Evolutionary conservation across 2,329 filamentous ascomycete species (phyloP), one percentile per base, ranked within the genome.

Genomic region (Sclerotinia minor): DNA sequence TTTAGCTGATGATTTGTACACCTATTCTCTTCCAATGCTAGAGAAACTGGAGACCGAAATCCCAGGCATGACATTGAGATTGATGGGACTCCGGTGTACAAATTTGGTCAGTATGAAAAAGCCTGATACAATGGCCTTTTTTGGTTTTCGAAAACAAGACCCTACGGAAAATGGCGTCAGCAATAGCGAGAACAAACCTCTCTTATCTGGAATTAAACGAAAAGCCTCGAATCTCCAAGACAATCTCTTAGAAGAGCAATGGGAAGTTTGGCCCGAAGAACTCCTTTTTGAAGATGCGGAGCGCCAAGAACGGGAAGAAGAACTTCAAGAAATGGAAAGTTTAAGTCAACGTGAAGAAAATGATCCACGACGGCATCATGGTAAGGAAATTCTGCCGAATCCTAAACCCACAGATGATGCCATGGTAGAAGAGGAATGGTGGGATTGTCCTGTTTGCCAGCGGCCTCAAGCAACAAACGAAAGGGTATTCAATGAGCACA

Each of bases 31-130:
- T 1, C 94, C 93, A 0, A 95, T 99, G 82, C 80, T 99, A 5
- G 80, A 84, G 1, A 97, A 93, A 76, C 80, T 98, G 9, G 89
- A 96, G 77, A 90, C 92, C 70, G 94, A 97, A 61, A 88, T 92
- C 19, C 91, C 92, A 0, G 84, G 85, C 19, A 85, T 97, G 83
- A 94, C 85, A 71, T 78, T 98, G 3, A 86, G 95, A 6, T 82
- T 99, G 2, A 92, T 99, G 87, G 95, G 95, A 0, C 79, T 99
- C 45, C 84, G 95, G 44, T 94, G 93, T 74, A 97, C 94, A 0
- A 88, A 96, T 75, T 83, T 99, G 0, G 85, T 96, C 47, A 95
- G 89, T 77, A 94, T 89, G 35, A 96, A 93, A 78, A 96, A 92
- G 76, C 85, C 85, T 0, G 90, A 92, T 21, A 84, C 92, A 0